These are phyloP conservation scores for Pseudogymnoascus sp. DNA, from an alignment of 2,329 filamentous ascomycete genomes.

Conservation along the genomic window DNA sequence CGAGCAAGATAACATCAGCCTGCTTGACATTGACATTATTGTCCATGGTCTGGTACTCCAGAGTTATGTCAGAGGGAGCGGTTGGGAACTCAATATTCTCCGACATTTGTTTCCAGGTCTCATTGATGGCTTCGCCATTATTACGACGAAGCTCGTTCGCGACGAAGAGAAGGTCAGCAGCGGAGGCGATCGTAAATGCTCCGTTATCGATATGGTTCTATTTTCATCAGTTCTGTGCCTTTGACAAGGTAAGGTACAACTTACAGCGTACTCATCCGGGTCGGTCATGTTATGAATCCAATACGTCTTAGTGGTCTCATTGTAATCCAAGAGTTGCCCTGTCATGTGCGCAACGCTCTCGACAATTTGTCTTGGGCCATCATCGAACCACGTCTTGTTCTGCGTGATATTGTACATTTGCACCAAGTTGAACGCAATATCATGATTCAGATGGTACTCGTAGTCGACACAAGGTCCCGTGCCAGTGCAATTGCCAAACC, in stretches of 20 bases:
- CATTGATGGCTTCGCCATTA: constrained; percentile 35
- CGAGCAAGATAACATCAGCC: constrained; percentile 61
- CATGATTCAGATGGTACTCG: constrained; percentile 64
- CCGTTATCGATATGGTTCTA: constrained; percentile 45
- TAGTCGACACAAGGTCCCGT: constrained; percentile 62
- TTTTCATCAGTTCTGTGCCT: not conserved
- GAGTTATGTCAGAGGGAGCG: constrained; percentile 50
- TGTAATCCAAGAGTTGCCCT: constrained; percentile 51
- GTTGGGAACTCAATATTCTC: constrained; percentile 48
- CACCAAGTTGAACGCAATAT: constrained; percentile 49
- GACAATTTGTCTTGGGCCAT: constrained; percentile 52
- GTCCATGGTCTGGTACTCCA: constrained; percentile 61
- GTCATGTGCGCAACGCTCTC: constrained; percentile 57
- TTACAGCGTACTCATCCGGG: constrained; percentile 43
- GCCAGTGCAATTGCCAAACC: constrained; percentile 60
- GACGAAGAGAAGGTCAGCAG: constrained; percentile 38
- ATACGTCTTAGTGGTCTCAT: constrained; percentile 46
- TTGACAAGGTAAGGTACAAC: constrained; percentile 15
- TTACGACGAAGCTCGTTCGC: constrained; percentile 30
- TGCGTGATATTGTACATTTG: constrained; percentile 29
- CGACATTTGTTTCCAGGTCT: constrained; percentile 50
- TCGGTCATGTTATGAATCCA: constrained; percentile 60
- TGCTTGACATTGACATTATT: constrained; percentile 61
- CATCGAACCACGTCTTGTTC: constrained; percentile 29
- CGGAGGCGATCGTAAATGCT: constrained; percentile 52